Evolutionary conservation across 257 asterid genomes (phyloP), one percentile per base, ranked within the genome.

Genomic region (Gardenia jasminoides): DNA sequence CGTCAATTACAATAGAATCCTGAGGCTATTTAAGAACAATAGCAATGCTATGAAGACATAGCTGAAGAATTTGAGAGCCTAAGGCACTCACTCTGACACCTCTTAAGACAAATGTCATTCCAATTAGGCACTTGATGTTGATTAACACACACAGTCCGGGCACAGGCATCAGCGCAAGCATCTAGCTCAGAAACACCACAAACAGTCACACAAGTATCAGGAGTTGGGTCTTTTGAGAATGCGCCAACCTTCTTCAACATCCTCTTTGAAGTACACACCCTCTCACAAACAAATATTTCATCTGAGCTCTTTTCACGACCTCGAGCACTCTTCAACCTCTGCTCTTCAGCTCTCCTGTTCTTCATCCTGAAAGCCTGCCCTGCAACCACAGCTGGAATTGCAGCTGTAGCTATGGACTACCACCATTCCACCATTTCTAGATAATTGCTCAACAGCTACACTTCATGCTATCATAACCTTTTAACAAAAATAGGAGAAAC

Each of bases 151-250:
- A 93, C 98, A 1, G 95, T 93, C 9, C 96, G 87, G 41, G 99
- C 98, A 78, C 98, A 93, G 19, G 99, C 99, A 84, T 96, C 99
- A 3, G 98, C 90, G 47, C 99, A 96, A 20, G 97, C 97, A 83
- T 96, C 99, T 1, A 93, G 90, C 80, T 96, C 98, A 7, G 99
- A 93, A 64, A 93, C 99, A 50, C 99, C 98, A 66, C 99, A 93
- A 5, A 96, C 99, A 0, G 97, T 96, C 3, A 90, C 97, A 47
- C 99, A 96, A 0, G 99, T 93, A 73, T 91, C 97, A 0, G 96
- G 96, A 82, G 90, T 90, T 20, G 99, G 98, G 78, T 96, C 99
- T 79, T 96, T 96, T 54, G 99, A 93, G 86, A 96, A 93, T 4
- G 97, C 85, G 12, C 99, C 98, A 0, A 96, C 97, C 86, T 92